phyloP scores from a whole-genome alignment of 345 rosid species.

The Heritiera fomes region DNA sequence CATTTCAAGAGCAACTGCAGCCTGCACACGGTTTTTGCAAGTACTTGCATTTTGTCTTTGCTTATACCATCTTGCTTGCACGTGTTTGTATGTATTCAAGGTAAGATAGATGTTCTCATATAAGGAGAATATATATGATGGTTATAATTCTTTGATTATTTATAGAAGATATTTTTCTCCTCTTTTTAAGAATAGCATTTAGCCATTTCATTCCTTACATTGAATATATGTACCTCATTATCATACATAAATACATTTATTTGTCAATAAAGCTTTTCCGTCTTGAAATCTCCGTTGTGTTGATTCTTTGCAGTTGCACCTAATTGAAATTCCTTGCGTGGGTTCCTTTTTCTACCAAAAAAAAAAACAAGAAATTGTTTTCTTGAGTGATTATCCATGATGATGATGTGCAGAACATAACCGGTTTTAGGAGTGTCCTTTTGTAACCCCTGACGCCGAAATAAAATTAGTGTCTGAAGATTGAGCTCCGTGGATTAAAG shows the following conservation, averaged over 20 bases:
- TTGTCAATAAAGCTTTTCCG: background rate
- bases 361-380: no score
- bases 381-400: no score
- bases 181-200: background rate
- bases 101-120: background rate
- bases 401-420: no score
- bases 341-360: background rate
- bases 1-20: background rate
- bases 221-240: background rate
- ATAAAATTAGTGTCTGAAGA: no score
- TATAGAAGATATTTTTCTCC: background rate
- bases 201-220: background rate
- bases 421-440: no score
- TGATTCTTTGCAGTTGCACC: background rate
- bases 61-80: background rate
- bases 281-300: background rate
- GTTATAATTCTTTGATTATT: constrained; percentile 32
- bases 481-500: no score
- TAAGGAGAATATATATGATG: background rate
- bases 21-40: background rate
- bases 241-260: background rate
- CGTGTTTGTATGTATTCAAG: constrained; percentile 17
- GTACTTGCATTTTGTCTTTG: background rate
- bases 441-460: no score
- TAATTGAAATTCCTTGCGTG: background rate